Conservation (phyloP, 345 rosid genomes). For the Eucalyptus camaldulensis region DNA sequence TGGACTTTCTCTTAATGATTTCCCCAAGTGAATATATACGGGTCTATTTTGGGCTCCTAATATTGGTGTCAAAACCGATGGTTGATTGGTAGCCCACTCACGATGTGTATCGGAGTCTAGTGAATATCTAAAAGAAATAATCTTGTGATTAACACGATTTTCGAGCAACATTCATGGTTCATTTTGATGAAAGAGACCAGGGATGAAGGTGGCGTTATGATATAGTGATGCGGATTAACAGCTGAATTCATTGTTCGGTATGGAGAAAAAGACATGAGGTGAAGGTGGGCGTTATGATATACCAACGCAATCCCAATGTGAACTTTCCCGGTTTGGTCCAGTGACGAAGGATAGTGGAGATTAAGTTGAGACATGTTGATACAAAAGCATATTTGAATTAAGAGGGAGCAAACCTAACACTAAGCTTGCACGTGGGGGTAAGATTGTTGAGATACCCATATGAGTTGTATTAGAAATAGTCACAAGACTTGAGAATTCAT, state of each 20-base stretch:
- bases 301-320: background rate
- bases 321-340: background rate
- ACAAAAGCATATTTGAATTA: background rate
- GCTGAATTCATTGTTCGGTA: background rate
- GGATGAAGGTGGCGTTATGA: background rate
- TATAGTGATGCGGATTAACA: fast-evolving
- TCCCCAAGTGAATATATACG: background rate
- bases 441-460: background rate
- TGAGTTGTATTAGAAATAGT: background rate
- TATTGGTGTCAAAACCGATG: background rate
- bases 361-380: background rate
- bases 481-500: background rate
- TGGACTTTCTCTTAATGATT: background rate
- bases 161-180: background rate
- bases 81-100: background rate
- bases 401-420: background rate
- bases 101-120: background rate
- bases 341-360: background rate
- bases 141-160: background rate
- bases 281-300: background rate
- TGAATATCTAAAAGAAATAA: background rate
- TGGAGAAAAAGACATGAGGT: background rate
- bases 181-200: background rate
- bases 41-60: background rate
- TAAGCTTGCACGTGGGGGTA: background rate